Evolutionary conservation across 495 filamentous ascomycete species (phyloP), one percentile per base, ranked within the genome.

Genomic region (Schizothecium vesticola): DNA sequence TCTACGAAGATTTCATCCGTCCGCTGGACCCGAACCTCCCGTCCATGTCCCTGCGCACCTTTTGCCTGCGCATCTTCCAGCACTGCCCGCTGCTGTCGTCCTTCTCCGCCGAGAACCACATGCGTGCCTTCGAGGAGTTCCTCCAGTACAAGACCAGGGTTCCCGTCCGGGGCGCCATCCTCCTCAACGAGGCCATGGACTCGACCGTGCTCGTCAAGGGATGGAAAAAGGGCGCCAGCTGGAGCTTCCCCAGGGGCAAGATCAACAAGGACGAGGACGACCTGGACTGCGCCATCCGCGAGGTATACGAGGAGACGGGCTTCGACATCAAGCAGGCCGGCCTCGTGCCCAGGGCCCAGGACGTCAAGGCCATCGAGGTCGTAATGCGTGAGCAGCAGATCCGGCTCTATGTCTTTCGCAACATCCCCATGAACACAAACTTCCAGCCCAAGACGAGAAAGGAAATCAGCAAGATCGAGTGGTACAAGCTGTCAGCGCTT

Each of bases 1-100:
- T 93, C 79, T 99, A 97, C 88, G 96, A 98, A 80, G 95, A 99
- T 79, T 99, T 98, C 75, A 91, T 99, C 78, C 91, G 96, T 43
- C 93, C 93, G 31, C 82, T 94, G 64, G 92, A 97, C 75, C 92
- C 93, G 10, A 83, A 84, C 33, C 81, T 98, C 3, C 96, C 96
- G 8, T 92, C 90, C 2, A 87, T 98, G 78, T 88, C 88, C 43
- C 86, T 98, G 11, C 88, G 91, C 59, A 86, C 82, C 28, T 99
- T 99, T 78, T 92, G 89, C 68, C 80, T 93, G 56, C 89, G 90
- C 70, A 95, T 98, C 69, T 97, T 98, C 75, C 88, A 92, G 65
- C 93, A 96, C 75, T 97, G 94, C 71, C 95, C 95, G 33, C 85
- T 96, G 31, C 87, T 97, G 61, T 90, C 92, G 1, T 83, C 87